Evolutionary conservation across 345 rosid genomes (phyloP).

Genomic region (Melaleuca quinquenervia): DNA sequence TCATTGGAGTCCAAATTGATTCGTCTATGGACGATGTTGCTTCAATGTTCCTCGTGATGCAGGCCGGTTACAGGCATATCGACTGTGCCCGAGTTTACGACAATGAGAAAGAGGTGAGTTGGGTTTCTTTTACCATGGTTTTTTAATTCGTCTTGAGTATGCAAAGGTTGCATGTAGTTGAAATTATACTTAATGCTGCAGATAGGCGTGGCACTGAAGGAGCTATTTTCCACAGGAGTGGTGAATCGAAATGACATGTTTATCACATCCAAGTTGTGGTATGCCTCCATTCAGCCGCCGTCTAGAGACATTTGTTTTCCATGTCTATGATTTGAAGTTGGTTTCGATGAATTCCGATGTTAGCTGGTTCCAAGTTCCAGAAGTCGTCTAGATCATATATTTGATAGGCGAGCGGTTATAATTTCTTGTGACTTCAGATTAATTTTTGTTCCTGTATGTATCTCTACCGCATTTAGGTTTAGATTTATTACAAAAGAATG

Average conservation of each 20-base stretch:
- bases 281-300: background rate
- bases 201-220: slow-evolving; percentile 36
- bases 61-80: slow-evolving; percentile 45
- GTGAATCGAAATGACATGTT: slow-evolving; percentile 36
- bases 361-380: background rate
- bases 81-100: slow-evolving; percentile 37
- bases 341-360: background rate
- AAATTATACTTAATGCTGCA: slow-evolving; percentile 1
- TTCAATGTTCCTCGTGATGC: background rate
- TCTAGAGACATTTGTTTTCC: background rate
- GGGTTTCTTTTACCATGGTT: background rate
- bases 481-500: background rate
- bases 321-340: background rate
- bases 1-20: background rate
- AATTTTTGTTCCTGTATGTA: too few species aligned
- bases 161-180: background rate
- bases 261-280: slow-evolving; percentile 48
- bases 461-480: background rate
- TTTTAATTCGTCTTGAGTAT: background rate
- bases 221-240: slow-evolving; percentile 24
- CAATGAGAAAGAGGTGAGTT: slow-evolving; percentile 38
- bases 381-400: background rate
- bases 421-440: background rate
- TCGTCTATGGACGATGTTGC: background rate
- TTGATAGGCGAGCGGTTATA: background rate